phyloP scores from a whole-genome alignment of 257 asterid species.

The Verbena officinalis region DNA sequence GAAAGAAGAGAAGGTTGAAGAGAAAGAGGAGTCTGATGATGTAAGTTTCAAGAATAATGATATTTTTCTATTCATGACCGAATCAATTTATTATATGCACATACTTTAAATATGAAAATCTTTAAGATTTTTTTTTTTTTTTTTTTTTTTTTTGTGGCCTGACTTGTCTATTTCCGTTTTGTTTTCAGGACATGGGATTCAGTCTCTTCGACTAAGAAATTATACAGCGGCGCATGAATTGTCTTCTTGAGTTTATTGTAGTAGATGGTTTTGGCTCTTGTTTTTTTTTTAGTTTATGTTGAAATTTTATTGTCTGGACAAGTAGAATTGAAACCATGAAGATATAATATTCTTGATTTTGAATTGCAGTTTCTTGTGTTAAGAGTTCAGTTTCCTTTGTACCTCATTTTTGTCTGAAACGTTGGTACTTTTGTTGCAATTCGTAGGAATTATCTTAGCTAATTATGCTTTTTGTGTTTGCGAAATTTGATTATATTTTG shows the following conservation, averaged over 20 bases:
- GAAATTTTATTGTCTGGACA: slow-evolving; percentile 33
- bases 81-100: too few relatives aligned
- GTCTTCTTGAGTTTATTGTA: slow-evolving; percentile 11
- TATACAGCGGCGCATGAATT: background rate
- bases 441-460: too few relatives aligned
- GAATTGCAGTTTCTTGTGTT: slow-evolving; percentile 8
- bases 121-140: too few relatives aligned
- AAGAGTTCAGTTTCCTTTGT: too few relatives aligned
- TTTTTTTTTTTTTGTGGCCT: too few relatives aligned
- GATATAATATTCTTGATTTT: slow-evolving; percentile 26
- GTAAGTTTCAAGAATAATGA: slow-evolving; percentile 24
- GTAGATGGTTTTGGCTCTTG: slow-evolving; percentile 29
- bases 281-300: slow-evolving; percentile 25
- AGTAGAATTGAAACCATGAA: background rate
- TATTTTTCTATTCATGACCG: background rate
- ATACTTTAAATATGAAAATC: too few relatives aligned
- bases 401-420: too few relatives aligned
- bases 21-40: slow-evolving; percentile 65
- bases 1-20: slow-evolving; percentile 64
- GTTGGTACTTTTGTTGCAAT: too few relatives aligned
- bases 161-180: background rate
- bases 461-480: too few relatives aligned
- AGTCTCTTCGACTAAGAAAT: slow-evolving; percentile 51
- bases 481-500: too few relatives aligned
- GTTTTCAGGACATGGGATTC: slow-evolving; percentile 59